Conservation (phyloP, 2,329 filamentous ascomycete genomes). For the Cephalotrichum gorgonifer region DNA sequence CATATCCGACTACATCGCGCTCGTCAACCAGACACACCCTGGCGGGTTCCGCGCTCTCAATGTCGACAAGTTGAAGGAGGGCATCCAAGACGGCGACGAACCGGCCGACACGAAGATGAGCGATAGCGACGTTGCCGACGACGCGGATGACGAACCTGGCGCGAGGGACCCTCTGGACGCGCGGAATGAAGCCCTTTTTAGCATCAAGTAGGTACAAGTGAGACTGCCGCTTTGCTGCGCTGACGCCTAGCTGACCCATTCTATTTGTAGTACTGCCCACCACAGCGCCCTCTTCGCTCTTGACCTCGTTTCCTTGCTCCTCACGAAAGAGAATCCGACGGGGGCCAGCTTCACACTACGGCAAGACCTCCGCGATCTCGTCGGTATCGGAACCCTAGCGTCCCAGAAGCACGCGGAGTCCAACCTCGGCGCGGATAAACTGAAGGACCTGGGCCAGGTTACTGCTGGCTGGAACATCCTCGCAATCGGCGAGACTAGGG, state of each 20-base stretch:
- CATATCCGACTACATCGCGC: conserved; percentile 65
- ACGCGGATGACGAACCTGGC: conserved; percentile 27
- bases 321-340: conserved; percentile 70
- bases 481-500: conserved; percentile 63
- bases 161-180: conserved; percentile 34
- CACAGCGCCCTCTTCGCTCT: conserved; percentile 60
- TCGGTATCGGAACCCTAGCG: conserved; percentile 66
- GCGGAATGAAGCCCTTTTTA: conserved; percentile 46
- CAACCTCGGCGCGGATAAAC: conserved; percentile 42
- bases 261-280: conserved; percentile 30
- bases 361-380: conserved; percentile 54
- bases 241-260: background rate
- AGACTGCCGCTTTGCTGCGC: background rate
- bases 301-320: conserved; percentile 72
- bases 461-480: conserved; percentile 68
- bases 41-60: conserved; percentile 75
- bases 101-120: conserved; percentile 34
- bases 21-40: conserved; percentile 62
- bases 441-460: conserved; percentile 45
- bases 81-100: conserved; percentile 29
- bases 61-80: conserved; percentile 59
- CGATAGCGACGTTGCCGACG: conserved; percentile 35
- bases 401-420: conserved; percentile 54
- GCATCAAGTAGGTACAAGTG: conserved; percentile 38
- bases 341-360: conserved; percentile 63